Conservation (phyloP, 108 stramenopile genomes). For the Seminavis robusta region DNA sequence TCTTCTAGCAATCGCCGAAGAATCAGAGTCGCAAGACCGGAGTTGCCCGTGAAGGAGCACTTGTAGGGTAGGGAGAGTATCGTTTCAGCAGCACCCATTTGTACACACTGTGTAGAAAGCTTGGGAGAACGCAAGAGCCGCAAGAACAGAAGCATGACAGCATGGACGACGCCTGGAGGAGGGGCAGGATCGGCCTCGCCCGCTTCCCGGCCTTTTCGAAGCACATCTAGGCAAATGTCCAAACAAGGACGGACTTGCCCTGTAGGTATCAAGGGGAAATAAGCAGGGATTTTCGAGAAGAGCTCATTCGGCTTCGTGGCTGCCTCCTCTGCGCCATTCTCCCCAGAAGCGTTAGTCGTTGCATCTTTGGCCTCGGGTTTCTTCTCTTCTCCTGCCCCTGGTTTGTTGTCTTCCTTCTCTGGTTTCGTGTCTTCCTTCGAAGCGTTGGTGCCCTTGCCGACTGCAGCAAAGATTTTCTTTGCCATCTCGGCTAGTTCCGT, state of each 20-base stretch:
- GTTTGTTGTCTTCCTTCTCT: slow-evolving; percentile 17
- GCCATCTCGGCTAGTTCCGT: slow-evolving; percentile 31
- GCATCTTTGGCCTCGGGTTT: slow-evolving; percentile 20
- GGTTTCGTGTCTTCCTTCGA: slow-evolving; percentile 13
- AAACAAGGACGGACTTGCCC: slow-evolving; percentile 44
- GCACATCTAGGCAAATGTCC: slow-evolving; percentile 58
- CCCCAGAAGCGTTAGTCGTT: not conserved
- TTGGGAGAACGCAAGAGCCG: slow-evolving; percentile 69
- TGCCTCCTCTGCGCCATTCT: not conserved
- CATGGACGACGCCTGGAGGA: slow-evolving; percentile 57
- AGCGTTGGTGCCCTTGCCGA: too few relatives aligned
- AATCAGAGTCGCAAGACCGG: slow-evolving; percentile 57
- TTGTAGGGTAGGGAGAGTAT: slow-evolving; percentile 55
- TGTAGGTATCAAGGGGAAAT: slow-evolving; percentile 55
- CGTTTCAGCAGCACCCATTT: slow-evolving; percentile 69
- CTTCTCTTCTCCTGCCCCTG: slow-evolving; percentile 3
- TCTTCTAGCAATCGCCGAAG: slow-evolving; percentile 89
- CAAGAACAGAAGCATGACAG: slow-evolving; percentile 60
- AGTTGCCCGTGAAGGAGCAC: slow-evolving; percentile 70
- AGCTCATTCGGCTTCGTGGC: not conserved
- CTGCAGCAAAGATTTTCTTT: slow-evolving; percentile 32
- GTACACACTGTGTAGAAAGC: slow-evolving; percentile 53
- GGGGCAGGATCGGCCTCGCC: slow-evolving; percentile 21
- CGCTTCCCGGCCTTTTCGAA: slow-evolving; percentile 37
- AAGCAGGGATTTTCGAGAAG: slow-evolving; percentile 49